Evolutionary conservation across 1,284 basidiomycete species (phyloP), one percentile per base, ranked within the genome.

Genomic region (Trichosporon faecale): DNA sequence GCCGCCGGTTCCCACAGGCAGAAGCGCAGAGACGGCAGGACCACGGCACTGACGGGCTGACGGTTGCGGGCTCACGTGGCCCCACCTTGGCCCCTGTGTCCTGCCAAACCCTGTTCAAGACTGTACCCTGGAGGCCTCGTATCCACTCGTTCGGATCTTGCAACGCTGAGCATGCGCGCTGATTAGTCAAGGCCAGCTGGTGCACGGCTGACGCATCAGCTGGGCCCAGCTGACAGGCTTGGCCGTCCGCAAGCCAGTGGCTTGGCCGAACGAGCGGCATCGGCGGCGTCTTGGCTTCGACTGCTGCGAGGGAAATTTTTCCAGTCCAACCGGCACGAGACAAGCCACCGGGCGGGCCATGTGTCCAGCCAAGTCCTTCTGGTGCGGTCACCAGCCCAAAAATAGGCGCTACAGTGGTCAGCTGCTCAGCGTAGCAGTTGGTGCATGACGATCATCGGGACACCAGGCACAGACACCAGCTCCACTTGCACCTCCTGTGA

Each of bases 271-370:
- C 21, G 21, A 25, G 21, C 21, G 21, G 9, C 9, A 21, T 18
- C n/a, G 14, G 21, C 21, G 21, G 9, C 9, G 49, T 18, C n/a
- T 52, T 52, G 49, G 49, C 49, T 23, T 21, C 46, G 12, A 3
- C 21, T 52, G 49, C 49, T 21, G n/a, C 49, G 49, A 52, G 11
- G 21, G 49, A 52, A 52, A 52, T 23, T 52, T 52, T 52, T 52
- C 8, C 21, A 46, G 18, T 6, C 4, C 12, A 57, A 9, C 49
- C 49, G 16, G 40, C 57, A 31, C 27, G 57, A 7, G 27, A n/a
- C 29, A 18, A 29, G 57, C 57, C 57, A 61, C 57, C n/a, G n/a
- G 57, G 57, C 21, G 57, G 18, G n/a, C n/a, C 57, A 61, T 61
- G 57, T 61, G 57, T 14, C 18, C 29, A 21, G 57, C 29, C 57